Base-by-base conservation (phyloP, 2,329 filamentous ascomycete genomes). In the Fusarium camptoceras region DNA sequence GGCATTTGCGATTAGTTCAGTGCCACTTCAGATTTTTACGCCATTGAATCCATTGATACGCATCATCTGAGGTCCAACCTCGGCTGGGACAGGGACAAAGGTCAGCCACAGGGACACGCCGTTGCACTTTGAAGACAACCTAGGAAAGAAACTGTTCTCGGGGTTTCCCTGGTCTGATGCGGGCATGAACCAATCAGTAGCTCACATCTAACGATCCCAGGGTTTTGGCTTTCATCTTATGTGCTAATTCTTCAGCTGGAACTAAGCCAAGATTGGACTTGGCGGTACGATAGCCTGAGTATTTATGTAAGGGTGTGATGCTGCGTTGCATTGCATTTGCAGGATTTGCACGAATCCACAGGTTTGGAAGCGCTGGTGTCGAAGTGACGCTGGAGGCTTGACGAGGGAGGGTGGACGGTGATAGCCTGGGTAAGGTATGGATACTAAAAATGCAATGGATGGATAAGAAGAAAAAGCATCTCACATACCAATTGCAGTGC, bases 331-430 rank as follows among this genome's bases (percentile, higher is more conserved):
- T 51, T 24, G 22, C 48, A 37, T 14, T 39, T 51, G 31, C 22
- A 39, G 37, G 30, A 37, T 50, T 50, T 37, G 30, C 20, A 49
- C n/a, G 8, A 22, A 37, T 37, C 22, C 30, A 25, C 39, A 30
- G 39, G 60, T 64, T 64, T 66, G 48, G 31, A 46, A 43, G 39
- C 39, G 64, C 47, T 37, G 46, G 41, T 46, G 39, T 41, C 42
- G 30, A 31, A 65, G 54, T 71, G 68, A 71, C 59, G 67, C 67
- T 27, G 51, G 50, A 54, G 68, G 67, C 67, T 71, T 71, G 31
- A 39, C 50, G 56, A 54, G 31, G 12, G 30, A 31, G 53, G 24
- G 30, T 39, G 60, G 43, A 37, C 30, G 43, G 34, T 28, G 27
- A 53, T n/a, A 37, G 34, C 34, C 34, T 37, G 34, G 34, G 34